Evolutionary conservation across 768 basidiomycete genomes (phyloP), one percentile per base, ranked within the genome.

Genomic region (Pisolithus marmoratus): DNA sequence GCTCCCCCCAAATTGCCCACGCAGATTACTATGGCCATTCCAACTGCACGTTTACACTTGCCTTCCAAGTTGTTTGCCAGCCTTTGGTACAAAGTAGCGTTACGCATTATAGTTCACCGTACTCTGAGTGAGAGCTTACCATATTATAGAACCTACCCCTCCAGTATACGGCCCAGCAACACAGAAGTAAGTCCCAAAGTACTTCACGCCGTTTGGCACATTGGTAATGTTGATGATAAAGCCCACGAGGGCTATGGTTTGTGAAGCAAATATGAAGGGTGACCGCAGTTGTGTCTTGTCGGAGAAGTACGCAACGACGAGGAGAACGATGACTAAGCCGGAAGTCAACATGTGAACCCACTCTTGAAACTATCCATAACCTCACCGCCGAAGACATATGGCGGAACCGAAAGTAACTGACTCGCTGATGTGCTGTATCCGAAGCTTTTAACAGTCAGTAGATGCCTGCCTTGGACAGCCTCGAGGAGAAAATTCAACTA

Each of bases 131-230:
- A 36, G 20, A 14, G 34, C 72, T 9, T 49, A 82, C 84, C 83
- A 85, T 17, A 80, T 75, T 12, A 83, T 70, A 3, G 82, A 64
- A 19, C 79, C 82, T 12, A 83, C 82, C 55, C 83, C 76, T 0
- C 73, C 72, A 3, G 80, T 75, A 57, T 84, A 85, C 27, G 73
- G 72, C 6, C 85, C 84, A 1, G 74, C 70, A 8, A 84, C 83
- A 37, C 75, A 74, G 53, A 85, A 75, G 71, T 82, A 86, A 0
- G 81, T 85, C 3, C 84, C 84, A 54, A 84, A 82, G 63, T 87
- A 86, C 63, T 87, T 84, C 19, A 73, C 81, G 1, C 82, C 81
- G 51, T 59, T 60, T 59, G 63, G 1, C 73, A 67, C 78, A 27
- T 74, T 60, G 2, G 81, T 78, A 43, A 85, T 80, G 58, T 85